Evolutionary conservation across 2,329 filamentous ascomycete species (phyloP), one percentile per base, ranked within the genome.

Genomic region (Fusarium nygamai): DNA sequence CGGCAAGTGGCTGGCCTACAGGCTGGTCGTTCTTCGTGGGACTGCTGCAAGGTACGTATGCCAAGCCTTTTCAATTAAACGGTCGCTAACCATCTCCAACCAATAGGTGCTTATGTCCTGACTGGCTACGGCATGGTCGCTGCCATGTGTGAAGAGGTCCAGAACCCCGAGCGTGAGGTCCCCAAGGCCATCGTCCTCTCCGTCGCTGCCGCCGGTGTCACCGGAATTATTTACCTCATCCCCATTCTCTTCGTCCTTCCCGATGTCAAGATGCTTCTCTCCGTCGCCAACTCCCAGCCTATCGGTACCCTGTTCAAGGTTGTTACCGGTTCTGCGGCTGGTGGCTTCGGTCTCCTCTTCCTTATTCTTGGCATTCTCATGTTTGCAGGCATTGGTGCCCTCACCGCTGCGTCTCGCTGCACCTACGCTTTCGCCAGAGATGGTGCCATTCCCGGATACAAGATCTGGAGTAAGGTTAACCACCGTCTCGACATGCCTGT

Each of bases 381-480:
- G 80, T 94, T 95, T 78, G 92, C 93, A 3, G 93, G 93, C 27
- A 90, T 92, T 39, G 93, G 92, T 12, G 91, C 93, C 3, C 84
- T 95, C 27, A 95, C 93, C 0, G 93, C 93, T 5, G 90, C 93
- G 6, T 92, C 90, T 59, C 88, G 93, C 31, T 94, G 92, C 84
- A 93, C 92, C 2, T 94, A 93, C 77, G 92, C 93, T 19, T 94
- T 94, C 80, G 92, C 92, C 5, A 88, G 92, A 50, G 92, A 94
- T 80, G 92, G 92, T 27, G 93, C 92, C 16, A 93, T 94, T 62
- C 92, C 92, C 0, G 92, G 91, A 2, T 92, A 91, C 72, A 85
- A 85, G 33, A 81, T 93, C 17, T 94, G 92, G 92, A 87, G 87
- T 58, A 85, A 85, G 51, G 92, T 95, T 48, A 90, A 93, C 82